phyloP scores from a whole-genome alignment of 345 rosid species.

The Capsella bursapastoris region DNA sequence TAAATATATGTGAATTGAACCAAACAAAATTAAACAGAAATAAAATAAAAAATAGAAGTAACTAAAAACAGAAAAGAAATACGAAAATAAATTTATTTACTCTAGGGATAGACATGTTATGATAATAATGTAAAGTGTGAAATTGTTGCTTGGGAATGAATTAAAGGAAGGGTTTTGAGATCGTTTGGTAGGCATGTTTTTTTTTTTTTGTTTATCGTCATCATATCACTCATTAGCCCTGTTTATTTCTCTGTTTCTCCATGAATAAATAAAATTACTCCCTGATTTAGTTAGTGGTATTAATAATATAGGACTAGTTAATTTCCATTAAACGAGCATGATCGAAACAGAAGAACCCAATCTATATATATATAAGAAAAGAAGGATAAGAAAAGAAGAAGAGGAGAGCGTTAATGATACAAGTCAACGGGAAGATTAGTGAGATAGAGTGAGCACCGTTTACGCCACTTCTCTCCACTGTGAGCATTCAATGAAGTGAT shows the following conservation, averaged over 20 bases:
- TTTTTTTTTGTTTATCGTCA: conserved; percentile 4
- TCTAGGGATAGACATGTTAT: neutral
- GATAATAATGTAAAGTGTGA: conserved; percentile 22
- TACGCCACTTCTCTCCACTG: conserved; percentile 30
- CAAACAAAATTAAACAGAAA: neutral
- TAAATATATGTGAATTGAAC: neutral
- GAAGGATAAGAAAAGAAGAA: neutral
- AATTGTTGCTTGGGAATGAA: conserved; percentile 41
- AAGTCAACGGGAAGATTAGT: conserved; percentile 40
- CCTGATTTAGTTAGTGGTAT: neutral
- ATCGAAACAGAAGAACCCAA: neutral
- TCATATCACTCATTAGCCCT: conserved; percentile 29
- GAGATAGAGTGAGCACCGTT: conserved; percentile 43
- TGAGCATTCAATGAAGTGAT: conserved; percentile 27
- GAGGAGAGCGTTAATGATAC: neutral
- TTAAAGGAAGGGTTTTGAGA: conserved; percentile 38
- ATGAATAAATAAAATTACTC: neutral
- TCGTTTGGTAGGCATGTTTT: conserved; percentile 38
- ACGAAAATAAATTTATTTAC: neutral
- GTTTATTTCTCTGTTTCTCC: neutral
- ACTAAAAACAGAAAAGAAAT: neutral
- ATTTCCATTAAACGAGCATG: neutral
- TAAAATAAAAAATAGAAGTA: neutral
- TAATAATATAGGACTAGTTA: neutral
- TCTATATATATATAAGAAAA: neutral